Evolutionary conservation across 1,284 basidiomycete genomes (phyloP).

Genomic region (Irpex sp.): DNA sequence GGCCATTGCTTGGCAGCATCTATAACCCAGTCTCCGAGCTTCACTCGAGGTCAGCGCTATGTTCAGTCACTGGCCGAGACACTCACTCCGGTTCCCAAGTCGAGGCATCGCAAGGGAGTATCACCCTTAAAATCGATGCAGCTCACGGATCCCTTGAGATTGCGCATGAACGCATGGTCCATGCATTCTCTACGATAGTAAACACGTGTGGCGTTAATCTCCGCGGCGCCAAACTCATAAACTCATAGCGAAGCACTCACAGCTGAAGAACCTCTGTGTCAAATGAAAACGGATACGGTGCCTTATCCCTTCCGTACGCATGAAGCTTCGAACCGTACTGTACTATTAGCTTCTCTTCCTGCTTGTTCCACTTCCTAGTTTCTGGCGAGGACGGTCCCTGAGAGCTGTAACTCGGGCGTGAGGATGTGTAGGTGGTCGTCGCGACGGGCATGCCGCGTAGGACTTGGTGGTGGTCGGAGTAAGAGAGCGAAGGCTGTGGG

Average conservation of each 20-base stretch:
- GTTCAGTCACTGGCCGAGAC: neutral
- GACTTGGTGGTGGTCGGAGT: slow-evolving; percentile 2
- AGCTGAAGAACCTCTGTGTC: slow-evolving; percentile 61
- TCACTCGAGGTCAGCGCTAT: slow-evolving; percentile 4
- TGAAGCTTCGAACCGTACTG: slow-evolving; percentile 64
- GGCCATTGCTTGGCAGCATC: slow-evolving; percentile 72
- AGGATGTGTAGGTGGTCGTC: slow-evolving; percentile 16
- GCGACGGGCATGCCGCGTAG: slow-evolving; percentile 12
- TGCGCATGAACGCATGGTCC: slow-evolving; percentile 49
- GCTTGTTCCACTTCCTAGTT: slow-evolving; percentile 55
- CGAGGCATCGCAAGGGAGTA: slow-evolving; percentile 49
- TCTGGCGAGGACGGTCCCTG: slow-evolving; percentile 26
- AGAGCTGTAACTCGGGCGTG: slow-evolving; percentile 22
- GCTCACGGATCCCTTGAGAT: slow-evolving; percentile 47
- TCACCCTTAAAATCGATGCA: slow-evolving; percentile 48
- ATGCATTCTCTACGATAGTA: slow-evolving; percentile 38
- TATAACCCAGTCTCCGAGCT: slow-evolving; percentile 70
- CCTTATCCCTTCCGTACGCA: slow-evolving; percentile 66
- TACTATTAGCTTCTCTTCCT: slow-evolving; percentile 52
- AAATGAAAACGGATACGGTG: slow-evolving; percentile 67
- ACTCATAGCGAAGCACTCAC: slow-evolving; percentile 34
- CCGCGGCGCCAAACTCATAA: neutral
- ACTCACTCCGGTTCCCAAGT: slow-evolving; percentile 71
- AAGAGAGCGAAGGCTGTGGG: slow-evolving; percentile 6
- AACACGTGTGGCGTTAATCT: neutral